Base-by-base conservation (phyloP, 176 grass and related monocot species). In the Canna indica region DNA sequence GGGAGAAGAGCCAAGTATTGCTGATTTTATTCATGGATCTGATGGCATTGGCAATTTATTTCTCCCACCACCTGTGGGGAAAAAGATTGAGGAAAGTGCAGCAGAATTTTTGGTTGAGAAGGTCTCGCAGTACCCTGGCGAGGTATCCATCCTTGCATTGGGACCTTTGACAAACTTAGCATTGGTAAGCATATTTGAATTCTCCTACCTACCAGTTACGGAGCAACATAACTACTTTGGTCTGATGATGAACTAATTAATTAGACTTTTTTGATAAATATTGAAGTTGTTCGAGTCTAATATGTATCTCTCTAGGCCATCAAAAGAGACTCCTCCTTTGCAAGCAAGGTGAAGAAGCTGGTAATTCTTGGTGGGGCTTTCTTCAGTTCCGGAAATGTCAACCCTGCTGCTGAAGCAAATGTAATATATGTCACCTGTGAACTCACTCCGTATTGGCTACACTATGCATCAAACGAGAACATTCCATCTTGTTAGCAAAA, bases 381-480 rank as follows among this genome's bases (percentile, higher is more conserved):
- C 78, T 97, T 92, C 5, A 42, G 64, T 0, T 72, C 86, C 44
- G 88, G 92, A 13, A 96, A 96, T 54, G 86, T 77, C 50, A 96
- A 83, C 2, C 88, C 93, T 70, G 87, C 93, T 15, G 83, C 88
- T 47, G 93, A 96, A 87, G 93, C 88, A 72, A 96, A 96, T 75
- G 92, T 91, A 89, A 81, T 36, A 20, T 38, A 39, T 38, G 35
- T 24, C 34, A 24, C 18, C 9, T 13, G 69, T 29, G 10, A 59
- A 39, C 4, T 44, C 15, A 22, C 34, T 14, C 14, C 13, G 41
- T 4, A 50, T n/a, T 34, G 12, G 2, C 62, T 67, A 36, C 16
- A n/a, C n/a, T n/a, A n/a, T n/a, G n/a, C n/a, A n/a, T n/a, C n/a
- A n/a, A n/a, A n/a, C n/a, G n/a, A n/a, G n/a, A n/a, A n/a, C n/a